These are phyloP conservation scores for Hyphopichia homilentoma DNA, from an alignment of 805 yeast species.

Conservation along the genomic window DNA sequence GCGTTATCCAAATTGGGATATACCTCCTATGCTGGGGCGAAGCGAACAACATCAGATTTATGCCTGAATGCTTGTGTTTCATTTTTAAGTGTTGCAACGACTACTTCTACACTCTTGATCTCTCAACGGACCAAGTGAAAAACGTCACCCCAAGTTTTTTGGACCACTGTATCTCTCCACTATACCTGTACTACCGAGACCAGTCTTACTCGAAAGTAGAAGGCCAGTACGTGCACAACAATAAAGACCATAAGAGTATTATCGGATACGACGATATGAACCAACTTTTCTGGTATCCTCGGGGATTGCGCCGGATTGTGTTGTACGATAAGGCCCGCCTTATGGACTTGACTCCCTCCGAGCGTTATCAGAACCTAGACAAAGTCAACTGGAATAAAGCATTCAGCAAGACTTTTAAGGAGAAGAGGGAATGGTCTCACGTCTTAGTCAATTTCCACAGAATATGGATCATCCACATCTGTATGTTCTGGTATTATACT, in stretches of 20 bases:
- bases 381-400: conserved; percentile 64
- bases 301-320: conserved; percentile 58
- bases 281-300: conserved; percentile 80
- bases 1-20: conserved; percentile 60
- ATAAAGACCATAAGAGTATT: conserved; percentile 61
- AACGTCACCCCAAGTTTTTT: conserved; percentile 43
- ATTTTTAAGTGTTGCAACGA: conserved; percentile 79
- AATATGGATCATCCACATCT: conserved; percentile 72
- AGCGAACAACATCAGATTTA: conserved; percentile 77
- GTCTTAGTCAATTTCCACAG: conserved; percentile 69
- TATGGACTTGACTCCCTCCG: conserved; percentile 50
- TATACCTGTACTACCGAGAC: conserved; percentile 57
- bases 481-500: conserved; percentile 76
- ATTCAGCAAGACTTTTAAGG: conserved; percentile 72
- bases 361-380: conserved; percentile 53
- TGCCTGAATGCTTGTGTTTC: conserved; percentile 88
- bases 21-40: conserved; percentile 87
- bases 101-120: conserved; percentile 48
- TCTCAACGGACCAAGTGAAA: conserved; percentile 23
- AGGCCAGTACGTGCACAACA: conserved; percentile 44
- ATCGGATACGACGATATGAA: conserved; percentile 91
- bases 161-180: conserved; percentile 70
- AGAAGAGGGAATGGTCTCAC: conserved; percentile 75
- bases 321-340: conserved; percentile 42
- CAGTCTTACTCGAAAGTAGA: conserved; percentile 47